Evolutionary conservation across 2,329 filamentous ascomycete genomes (phyloP), one percentile per base, ranked within the genome.

Genomic region (Botrytis paeoniae): DNA sequence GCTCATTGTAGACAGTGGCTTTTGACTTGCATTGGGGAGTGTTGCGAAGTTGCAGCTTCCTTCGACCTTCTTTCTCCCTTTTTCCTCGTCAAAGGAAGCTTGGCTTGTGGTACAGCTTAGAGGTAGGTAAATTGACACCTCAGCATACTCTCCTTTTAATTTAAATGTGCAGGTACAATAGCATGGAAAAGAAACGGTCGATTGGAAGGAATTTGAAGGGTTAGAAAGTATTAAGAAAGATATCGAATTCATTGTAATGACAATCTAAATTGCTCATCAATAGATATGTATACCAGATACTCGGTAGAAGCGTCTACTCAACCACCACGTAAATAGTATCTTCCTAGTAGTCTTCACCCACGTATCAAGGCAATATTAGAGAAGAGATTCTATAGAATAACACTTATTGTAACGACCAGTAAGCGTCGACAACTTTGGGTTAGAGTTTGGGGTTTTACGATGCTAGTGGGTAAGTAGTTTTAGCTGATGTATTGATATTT

Each of bases 31-130:
- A 65, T 65, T 29, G 16, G 37, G 60, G 37, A 63, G 41, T 39
- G 63, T 37, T 41, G 35, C 61, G 29, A 61, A 61, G 18, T 64
- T 64, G 16, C 63, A 66, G 41, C 41, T 66, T 66, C 43, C 63
- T 66, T 66, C 63, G 63, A 51, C 14, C 35, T 57, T 59, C 35
- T n/a, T 25, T 22, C n/a, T 8, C n/a, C n/a, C 25, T 39, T 6
- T n/a, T 48, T 69, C 48, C 35, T 59, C 20, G 35, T 39, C 43
- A 69, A 41, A 59, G 32, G 35, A 57, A 59, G 37, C 48, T 41
- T 54, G 35, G 37, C 25, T 59, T 18, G 48, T 41, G 16, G 35
- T 69, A 68, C 64, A 29, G 18, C 22, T 68, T 20, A 39, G 12
- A 37, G 20, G 43, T 32, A 37, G 43, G 22, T 2, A 32, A 64